These are phyloP conservation scores for Rosa hybrid DNA, from an alignment of 331 rosid species.

Conservation along the genomic window DNA sequence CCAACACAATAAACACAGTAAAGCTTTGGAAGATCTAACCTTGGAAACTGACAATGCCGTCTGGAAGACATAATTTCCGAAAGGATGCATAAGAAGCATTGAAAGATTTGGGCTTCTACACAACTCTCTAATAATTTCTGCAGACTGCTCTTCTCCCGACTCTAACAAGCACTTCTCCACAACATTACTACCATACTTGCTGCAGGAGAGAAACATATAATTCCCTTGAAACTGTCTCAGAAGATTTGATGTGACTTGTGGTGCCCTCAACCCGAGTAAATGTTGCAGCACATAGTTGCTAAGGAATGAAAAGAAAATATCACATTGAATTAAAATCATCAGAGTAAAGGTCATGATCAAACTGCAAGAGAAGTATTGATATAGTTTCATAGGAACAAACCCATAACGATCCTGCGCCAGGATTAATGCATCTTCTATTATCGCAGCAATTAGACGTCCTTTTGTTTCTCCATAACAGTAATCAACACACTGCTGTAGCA, in stretches of 20 bases:
- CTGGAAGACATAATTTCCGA: slow-evolving; percentile 62
- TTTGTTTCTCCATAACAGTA: slow-evolving; percentile 40
- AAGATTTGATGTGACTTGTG: slow-evolving; percentile 29
- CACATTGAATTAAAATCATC: background rate
- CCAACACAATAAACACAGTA: background rate
- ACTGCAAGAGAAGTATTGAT: slow-evolving; percentile 5
- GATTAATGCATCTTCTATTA: slow-evolving; percentile 27
- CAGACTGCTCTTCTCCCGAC: slow-evolving; percentile 26
- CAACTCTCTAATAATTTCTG: slow-evolving; percentile 43
- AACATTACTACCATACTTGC: slow-evolving; percentile 73
- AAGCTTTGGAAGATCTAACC: slow-evolving; percentile 37
- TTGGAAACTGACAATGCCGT: slow-evolving; percentile 43
- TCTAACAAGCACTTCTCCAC: slow-evolving; percentile 60
- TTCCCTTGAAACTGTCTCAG: slow-evolving; percentile 38
- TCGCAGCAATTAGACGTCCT: slow-evolving; percentile 27
- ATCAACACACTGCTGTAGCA: slow-evolving; percentile 51
- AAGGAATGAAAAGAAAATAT: slow-evolving; percentile 19
- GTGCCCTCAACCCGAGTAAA: slow-evolving; percentile 37
- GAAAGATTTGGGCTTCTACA: slow-evolving; percentile 29
- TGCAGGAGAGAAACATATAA: slow-evolving; percentile 40
- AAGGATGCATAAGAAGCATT: slow-evolving; percentile 58
- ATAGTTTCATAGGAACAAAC: slow-evolving; percentile 35
- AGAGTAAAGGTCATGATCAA: background rate
- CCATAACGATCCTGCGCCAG: slow-evolving; percentile 57
- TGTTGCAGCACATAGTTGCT: slow-evolving; percentile 81